Evolutionary conservation across 805 yeast genomes (phyloP), one percentile per base, ranked within the genome.

Genomic region (Yamadazyma phyllophila): DNA sequence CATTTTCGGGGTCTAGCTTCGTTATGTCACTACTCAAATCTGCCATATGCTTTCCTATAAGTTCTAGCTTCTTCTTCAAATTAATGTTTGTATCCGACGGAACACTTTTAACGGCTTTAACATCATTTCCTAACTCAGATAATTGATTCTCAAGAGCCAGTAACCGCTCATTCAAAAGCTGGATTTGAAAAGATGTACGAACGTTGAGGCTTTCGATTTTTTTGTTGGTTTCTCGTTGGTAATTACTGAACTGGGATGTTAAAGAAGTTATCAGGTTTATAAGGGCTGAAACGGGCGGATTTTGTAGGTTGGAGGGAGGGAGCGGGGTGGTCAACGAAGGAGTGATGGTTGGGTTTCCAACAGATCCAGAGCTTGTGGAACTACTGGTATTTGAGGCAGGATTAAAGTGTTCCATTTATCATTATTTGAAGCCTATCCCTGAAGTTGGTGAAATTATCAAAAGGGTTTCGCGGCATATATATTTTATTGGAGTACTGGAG

Each of bases 171-270:
- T 46, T 49, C 11, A 51, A 32, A 10, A 48, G 26, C 26, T 45
- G 50, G 9, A 51, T 12, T 29, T 51, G 52, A 29, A 51, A 44
- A 4, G 51, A 45, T 13, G 44, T 39, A 8, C 42, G 38, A 35
- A 53, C 48, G 36, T 49, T 54, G n/a, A 62, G 31, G 32, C 56
- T 51, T 30, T 59, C 58, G 26, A 61, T 45, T 34, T 57, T 59
- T 38, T 58, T 56, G 43, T 54, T 55, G 26, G 51, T 55, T 24
- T 47, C 51, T 20, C 32, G 44, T 41, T 55, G 59, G 48, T 58
- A 24, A 13, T 31, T 24, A 4, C 4, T 8, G 15, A 37, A 26
- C 26, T 37, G 31, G 14, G 16, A 26, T 9, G 13, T 37, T 13
- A 37, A 37, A 15, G 32, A 16, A 26, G 31, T n/a, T 5, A 37